phyloP scores from a whole-genome alignment of 352 stramenopile species.

The Elongisporangium anandrum region DNA sequence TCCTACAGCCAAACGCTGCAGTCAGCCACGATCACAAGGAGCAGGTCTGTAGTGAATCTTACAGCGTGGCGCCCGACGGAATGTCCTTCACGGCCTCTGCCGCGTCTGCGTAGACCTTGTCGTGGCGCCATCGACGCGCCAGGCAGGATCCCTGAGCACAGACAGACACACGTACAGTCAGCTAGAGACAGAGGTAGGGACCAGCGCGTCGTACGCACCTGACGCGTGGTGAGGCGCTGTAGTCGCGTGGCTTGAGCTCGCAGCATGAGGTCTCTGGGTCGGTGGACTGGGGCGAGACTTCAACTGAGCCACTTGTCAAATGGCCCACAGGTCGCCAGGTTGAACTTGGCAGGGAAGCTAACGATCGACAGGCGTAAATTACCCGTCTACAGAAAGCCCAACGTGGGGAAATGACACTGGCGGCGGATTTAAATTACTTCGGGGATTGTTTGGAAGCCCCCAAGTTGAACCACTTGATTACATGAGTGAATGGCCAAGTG shows the following conservation, averaged over 20 bases:
- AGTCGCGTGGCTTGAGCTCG: neutral
- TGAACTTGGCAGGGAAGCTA: neutral
- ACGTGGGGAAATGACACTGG: too few species aligned
- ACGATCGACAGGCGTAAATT: neutral
- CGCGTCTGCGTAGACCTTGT: conserved; percentile 68
- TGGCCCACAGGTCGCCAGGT: neutral
- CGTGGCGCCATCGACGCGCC: conserved; percentile 20
- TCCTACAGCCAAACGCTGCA: conserved; percentile 22
- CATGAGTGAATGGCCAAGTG: neutral
- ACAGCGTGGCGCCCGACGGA: conserved; percentile 65
- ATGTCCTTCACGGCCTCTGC: conserved; percentile 79
- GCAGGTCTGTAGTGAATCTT: conserved; percentile 5
- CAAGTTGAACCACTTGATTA: neutral
- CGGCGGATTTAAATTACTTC: neutral
- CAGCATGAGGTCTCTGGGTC: neutral
- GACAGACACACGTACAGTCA: neutral
- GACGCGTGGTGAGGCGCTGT: neutral
- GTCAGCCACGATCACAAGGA: neutral
- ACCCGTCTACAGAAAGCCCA: neutral
- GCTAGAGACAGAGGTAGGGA: neutral
- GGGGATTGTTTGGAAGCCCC: neutral
- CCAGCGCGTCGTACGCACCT: neutral
- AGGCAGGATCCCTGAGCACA: conserved; percentile 1
- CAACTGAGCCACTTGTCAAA: neutral
- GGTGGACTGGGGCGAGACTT: neutral